These are phyloP conservation scores for Ophiostoma pallidulum DNA, from an alignment of 2,329 filamentous ascomycete species.

Conservation along the genomic window DNA sequence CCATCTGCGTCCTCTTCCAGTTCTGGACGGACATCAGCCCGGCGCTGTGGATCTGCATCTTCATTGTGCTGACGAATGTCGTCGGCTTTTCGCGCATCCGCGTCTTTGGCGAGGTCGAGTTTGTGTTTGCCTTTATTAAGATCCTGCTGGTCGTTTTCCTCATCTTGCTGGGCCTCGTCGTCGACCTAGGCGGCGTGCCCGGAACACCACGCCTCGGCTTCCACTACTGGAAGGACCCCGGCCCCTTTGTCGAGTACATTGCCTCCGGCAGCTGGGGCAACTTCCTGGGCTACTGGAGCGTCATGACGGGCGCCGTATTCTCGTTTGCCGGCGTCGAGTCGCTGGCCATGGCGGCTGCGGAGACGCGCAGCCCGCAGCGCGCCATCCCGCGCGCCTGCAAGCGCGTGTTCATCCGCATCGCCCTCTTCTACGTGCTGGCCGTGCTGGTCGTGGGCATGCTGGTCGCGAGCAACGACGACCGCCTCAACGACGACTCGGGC, in stretches of 20 bases:
- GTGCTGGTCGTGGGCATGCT: constrained; percentile 61
- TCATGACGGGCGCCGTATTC: constrained; percentile 49
- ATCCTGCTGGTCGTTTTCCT: constrained; percentile 49
- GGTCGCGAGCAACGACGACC: constrained; percentile 52
- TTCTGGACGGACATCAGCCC: constrained; percentile 45
- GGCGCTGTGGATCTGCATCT: constrained; percentile 37
- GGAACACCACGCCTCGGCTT: constrained; percentile 40
- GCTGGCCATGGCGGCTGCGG: constrained; percentile 39
- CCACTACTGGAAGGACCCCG: constrained; percentile 38
- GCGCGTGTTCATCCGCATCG: constrained; percentile 67
- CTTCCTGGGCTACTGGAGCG: constrained; percentile 51
- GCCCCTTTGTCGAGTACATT: constrained; percentile 40
- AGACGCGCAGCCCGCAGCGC: constrained; percentile 62
- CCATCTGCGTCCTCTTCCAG: constrained; percentile 47
- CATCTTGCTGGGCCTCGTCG: constrained; percentile 45
- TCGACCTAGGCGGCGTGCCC: constrained; percentile 48
- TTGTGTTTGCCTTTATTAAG: constrained; percentile 53
- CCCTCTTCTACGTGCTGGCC: constrained; percentile 55
- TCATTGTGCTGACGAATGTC: constrained; percentile 45
- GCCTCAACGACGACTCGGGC: constrained; percentile 33
- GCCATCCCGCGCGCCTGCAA: constrained; percentile 64
- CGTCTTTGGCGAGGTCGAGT: constrained; percentile 53
- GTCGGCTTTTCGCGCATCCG: constrained; percentile 44
- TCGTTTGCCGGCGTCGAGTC: constrained; percentile 53
- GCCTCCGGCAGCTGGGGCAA: constrained; percentile 36